phyloP scores from a whole-genome alignment of 345 rosid species.

The Anastatica hierochuntica region DNA sequence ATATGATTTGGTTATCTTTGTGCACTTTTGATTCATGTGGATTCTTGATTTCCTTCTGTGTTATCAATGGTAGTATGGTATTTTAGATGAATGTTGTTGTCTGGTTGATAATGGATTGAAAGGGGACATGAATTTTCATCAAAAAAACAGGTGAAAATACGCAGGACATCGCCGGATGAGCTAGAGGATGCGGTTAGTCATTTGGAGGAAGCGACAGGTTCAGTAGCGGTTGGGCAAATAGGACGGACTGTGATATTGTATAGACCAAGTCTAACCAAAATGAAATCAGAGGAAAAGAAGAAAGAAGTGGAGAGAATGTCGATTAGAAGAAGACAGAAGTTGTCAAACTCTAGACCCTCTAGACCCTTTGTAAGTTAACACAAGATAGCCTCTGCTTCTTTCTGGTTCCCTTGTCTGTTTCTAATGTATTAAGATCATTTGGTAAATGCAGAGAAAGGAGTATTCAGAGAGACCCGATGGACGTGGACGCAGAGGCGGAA shows the following conservation, averaged over 20 bases:
- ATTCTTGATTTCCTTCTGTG: background rate
- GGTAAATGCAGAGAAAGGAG: constrained; percentile 34
- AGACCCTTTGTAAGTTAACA: constrained; percentile 21
- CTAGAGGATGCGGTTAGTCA: constrained; percentile 59
- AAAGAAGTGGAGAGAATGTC: constrained; percentile 36
- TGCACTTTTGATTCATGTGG: background rate
- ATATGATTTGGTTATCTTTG: too few species aligned
- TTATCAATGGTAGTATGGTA: background rate
- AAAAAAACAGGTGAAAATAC: constrained; percentile 77
- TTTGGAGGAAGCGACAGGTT: constrained; percentile 63
- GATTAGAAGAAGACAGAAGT: constrained; percentile 23
- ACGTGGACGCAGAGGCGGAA: constrained; percentile 39
- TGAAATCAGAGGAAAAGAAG: constrained; percentile 81
- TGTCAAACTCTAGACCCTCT: constrained; percentile 12
- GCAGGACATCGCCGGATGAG: constrained; percentile 74
- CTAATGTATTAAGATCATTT: background rate
- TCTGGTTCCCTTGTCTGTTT: background rate
- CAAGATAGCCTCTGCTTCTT: background rate
- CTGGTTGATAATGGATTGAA: too few species aligned
- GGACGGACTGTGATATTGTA: constrained; percentile 72
- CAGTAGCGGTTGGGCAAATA: constrained; percentile 66
- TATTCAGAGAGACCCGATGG: constrained; percentile 27
- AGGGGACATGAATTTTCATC: too few species aligned
- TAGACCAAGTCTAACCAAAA: constrained; percentile 64
- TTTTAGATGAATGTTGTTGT: too few species aligned